Base-by-base conservation (phyloP, 345 rosid species). In the Cardiospermum halicacabum region DNA sequence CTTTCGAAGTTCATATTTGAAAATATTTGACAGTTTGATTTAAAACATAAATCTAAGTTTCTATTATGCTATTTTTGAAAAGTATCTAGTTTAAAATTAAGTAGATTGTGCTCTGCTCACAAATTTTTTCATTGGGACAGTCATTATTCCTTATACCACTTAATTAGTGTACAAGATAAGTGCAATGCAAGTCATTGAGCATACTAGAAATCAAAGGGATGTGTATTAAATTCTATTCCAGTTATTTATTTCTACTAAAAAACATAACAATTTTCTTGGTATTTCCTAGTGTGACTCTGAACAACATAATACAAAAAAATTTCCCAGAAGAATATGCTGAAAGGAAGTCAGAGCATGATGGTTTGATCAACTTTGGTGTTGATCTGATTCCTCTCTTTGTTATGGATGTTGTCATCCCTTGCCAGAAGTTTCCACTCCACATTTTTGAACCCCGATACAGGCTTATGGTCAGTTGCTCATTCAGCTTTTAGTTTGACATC, bases 381-480 rank as follows among this genome's bases (percentile, higher is more conserved):
- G 97, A 94, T 75, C 68, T 79, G 70, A 75, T 94, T 69, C 99
- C 97, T 50, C 94, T 94, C 66, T 90, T 88, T 70, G 96, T 90
- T 72, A 82, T 88, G 97, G 96, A 94, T 75, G 94, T 83, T 66
- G 86, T 84, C 42, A 82, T 90, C 60, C 98, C 98, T 50, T 86
- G 95, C 71, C 97, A 90, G 73, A 93, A 87, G 84, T 74, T 85
- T 75, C 86, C 82, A 49, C 96, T 93, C 62, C 83, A 84, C 66
- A 93, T 93, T 70, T 90, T 88, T 79, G 97, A 93, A 80, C 98
- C 98, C 15, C 82, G 95, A 28, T 90, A 93, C 66, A 77, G 97
- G 68, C 88, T 93, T 31, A 90, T 93, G 98, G 98, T 93, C 72
- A 80, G 91, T 78, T 75, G 67, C 49, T 59, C 32, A 67, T 47